Base-by-base conservation (phyloP, 2,329 filamentous ascomycete genomes). In the Curvularia verruculosa region DNA sequence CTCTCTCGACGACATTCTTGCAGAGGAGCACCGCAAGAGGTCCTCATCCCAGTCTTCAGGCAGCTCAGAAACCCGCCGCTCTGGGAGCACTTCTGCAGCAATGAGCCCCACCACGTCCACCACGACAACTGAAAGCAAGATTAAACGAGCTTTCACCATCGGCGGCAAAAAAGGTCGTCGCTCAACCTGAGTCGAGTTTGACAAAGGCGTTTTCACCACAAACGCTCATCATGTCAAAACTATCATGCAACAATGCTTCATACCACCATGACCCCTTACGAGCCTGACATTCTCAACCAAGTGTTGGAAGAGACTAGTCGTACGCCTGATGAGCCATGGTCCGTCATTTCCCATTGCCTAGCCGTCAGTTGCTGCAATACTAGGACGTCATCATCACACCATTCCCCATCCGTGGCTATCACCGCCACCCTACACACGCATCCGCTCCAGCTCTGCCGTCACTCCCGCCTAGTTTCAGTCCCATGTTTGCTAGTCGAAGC, bases 1-100 rank as follows among this genome's bases (percentile, higher is more conserved):
- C 60, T 75, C 70, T 12, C 65, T 77, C 19, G 73, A 77, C 34
- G 74, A 77, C 59, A 75, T 77, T 19, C 69, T 77, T 24, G 73
- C 73, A 40, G 74, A 77, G 54, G 75, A 75, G 48, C 60, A 67
- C 13, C 73, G 73, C 58, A 73, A 71, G 49, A 63, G 68, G 19
- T 75, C 73, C 18, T 65, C 66, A 44, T 75, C 73, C 18, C 63
- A 72, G 24, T 75, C 72, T 6, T 74, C 72, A 8, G 60, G 60
- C 10, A 66, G 64, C 18, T 71, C 68, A n/a, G 64, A 71, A 18
- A 63, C 65, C 12, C 54, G 54, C 15, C 61, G 59, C 15, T 67
- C 66, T n/a, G 69, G 64, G 44, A 71, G 63, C 60, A 65, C 66
- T 40, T 63, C 58, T 49, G 46, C 46, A 2, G 34, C 46, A 2